phyloP scores from a whole-genome alignment of 768 basidiomycete species.

The Rhodotorula toruloides region DNA sequence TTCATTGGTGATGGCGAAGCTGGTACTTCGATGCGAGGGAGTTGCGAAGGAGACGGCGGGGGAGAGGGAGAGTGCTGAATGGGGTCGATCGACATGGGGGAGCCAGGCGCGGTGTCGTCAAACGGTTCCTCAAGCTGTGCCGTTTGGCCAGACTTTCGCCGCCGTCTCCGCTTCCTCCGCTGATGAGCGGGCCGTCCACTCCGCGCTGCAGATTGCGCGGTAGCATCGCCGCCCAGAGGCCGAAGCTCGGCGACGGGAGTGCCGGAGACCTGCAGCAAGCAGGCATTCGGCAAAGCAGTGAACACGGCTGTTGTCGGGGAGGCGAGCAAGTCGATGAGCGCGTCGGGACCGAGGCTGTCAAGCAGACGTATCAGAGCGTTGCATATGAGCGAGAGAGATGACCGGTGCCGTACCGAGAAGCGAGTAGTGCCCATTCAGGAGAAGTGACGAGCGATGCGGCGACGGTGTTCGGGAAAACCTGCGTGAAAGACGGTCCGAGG shows the following conservation, averaged over 20 bases:
- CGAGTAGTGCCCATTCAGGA: slow-evolving; percentile 62
- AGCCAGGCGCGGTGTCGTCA: too few species aligned
- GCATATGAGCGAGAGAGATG: background rate
- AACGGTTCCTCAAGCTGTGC: background rate
- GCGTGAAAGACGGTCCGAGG: slow-evolving; percentile 49
- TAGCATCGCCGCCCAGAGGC: slow-evolving; percentile 48
- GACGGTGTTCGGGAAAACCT: slow-evolving; percentile 68
- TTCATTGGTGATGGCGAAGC: background rate
- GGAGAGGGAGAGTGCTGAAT: background rate
- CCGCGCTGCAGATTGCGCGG: slow-evolving; percentile 48
- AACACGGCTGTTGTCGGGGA: slow-evolving; percentile 62
- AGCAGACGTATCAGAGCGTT: background rate
- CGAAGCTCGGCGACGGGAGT: slow-evolving; percentile 57
- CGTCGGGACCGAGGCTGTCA: slow-evolving; percentile 66
- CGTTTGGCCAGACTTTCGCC: background rate
- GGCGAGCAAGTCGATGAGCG: slow-evolving; percentile 71
- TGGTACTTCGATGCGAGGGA: background rate
- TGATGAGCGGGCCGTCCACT: background rate
- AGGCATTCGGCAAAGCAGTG: slow-evolving; percentile 70
- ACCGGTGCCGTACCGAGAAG: slow-evolving; percentile 54
- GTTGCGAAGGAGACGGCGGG: background rate
- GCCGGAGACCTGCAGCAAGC: slow-evolving; percentile 77
- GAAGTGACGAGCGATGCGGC: slow-evolving; percentile 59
- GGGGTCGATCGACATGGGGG: background rate
- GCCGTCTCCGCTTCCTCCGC: background rate